A percentile compares a stretch with the other conserved stretches of the same genome.
Evolutionary conservation across 495 filamentous ascomycete species (phyloP).

Genomic region (Chaetomium fimeti): DNA sequence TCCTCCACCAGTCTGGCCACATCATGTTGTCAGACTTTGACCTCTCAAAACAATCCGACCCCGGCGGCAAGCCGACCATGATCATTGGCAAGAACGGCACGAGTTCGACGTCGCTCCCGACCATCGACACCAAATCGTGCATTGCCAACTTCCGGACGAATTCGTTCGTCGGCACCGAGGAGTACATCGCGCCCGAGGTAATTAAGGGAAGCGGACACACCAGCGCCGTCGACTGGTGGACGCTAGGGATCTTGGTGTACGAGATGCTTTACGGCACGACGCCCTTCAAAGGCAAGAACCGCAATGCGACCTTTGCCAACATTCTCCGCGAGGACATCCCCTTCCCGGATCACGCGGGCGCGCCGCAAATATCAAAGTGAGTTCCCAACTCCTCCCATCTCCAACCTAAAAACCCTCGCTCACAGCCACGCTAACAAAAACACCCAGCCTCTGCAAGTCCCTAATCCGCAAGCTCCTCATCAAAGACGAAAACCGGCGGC

Average conservation of each 20-base stretch:
- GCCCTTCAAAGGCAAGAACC: slow-evolving; percentile 98
- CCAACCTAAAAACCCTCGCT: too few relatives aligned
- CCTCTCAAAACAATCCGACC: slow-evolving; percentile 94
- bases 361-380: slow-evolving; percentile 87
- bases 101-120: slow-evolving; percentile 77
- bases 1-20: slow-evolving; percentile 95
- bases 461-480: slow-evolving; percentile 95
- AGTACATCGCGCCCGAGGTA: slow-evolving; percentile 97
- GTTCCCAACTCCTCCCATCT: slow-evolving; percentile 35
- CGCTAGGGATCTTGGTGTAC: slow-evolving; percentile 91
- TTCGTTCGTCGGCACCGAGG: slow-evolving; percentile 96
- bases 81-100: slow-evolving; percentile 82
- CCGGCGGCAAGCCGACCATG: slow-evolving; percentile 95
- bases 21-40: slow-evolving; percentile 99
- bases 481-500: slow-evolving; percentile 93
- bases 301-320: slow-evolving; percentile 96
- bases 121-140: slow-evolving; percentile 97
- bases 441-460: slow-evolving; percentile 82
- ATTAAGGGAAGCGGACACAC: slow-evolving; percentile 99
- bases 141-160: slow-evolving; percentile 98
- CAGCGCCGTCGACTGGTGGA: slow-evolving; percentile 99
- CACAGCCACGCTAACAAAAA: background rate
- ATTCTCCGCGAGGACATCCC: slow-evolving; percentile 92
- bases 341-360: slow-evolving; percentile 84
- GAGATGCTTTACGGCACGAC: slow-evolving; percentile 99